Evolutionary conservation across 148 eudicot genomes (phyloP).

Genomic region (Linanthus parryae): DNA sequence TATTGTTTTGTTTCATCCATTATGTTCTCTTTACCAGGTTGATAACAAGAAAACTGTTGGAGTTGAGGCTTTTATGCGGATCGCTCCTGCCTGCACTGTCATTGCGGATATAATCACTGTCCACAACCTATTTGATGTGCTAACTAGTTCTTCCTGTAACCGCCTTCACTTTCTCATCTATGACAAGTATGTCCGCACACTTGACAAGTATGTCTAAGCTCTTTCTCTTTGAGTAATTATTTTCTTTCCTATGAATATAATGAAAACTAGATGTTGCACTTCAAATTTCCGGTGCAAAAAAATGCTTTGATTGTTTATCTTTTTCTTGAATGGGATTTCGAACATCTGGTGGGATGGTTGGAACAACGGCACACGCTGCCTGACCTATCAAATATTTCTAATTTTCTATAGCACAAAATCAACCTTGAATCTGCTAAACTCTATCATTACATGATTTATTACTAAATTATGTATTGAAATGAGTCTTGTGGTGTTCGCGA

Average conservation of each 20-base stretch:
- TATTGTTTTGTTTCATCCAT: not conserved
- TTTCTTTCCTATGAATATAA: not conserved
- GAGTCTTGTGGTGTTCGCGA: too few species aligned
- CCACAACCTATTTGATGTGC: constrained; percentile 76
- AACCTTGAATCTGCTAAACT: too few species aligned
- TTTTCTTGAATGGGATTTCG: too few species aligned
- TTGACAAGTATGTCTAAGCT: constrained; percentile 51
- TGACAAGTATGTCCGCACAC: constrained; percentile 72
- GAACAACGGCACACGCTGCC: too few species aligned
- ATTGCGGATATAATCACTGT: constrained; percentile 67
- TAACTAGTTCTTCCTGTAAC: constrained; percentile 57
- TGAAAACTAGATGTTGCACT: too few species aligned
- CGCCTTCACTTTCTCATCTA: constrained; percentile 78
- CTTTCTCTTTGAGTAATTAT: constrained; percentile 11
- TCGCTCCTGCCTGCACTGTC: constrained; percentile 69
- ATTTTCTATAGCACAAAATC: too few species aligned
- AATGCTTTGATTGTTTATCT: too few species aligned
- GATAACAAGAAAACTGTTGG: constrained; percentile 77
- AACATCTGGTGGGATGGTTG: too few species aligned
- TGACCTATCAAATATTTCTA: too few species aligned
- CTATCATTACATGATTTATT: too few species aligned
- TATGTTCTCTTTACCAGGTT: constrained; percentile 32
- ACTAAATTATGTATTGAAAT: too few species aligned
- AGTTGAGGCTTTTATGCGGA: constrained; percentile 67
- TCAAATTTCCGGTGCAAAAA: too few species aligned